These are phyloP conservation scores for Rhodomyrtus psidioides DNA, from an alignment of 441 rosid genomes.

Conservation along the genomic window DNA sequence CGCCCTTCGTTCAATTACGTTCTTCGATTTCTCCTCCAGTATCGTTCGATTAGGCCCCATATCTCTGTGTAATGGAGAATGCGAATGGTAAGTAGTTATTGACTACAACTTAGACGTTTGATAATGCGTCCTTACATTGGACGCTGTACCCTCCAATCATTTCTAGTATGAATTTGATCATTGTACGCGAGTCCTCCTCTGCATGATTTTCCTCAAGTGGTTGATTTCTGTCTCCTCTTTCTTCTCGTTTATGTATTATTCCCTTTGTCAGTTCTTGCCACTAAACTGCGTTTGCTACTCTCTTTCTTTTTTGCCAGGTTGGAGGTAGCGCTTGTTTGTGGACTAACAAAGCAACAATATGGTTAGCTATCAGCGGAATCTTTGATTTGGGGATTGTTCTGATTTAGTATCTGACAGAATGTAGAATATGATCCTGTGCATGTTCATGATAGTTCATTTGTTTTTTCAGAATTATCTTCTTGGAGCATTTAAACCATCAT, in stretches of 20 bases:
- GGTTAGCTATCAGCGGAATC: not conserved
- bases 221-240: not conserved
- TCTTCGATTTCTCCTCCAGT: not conserved
- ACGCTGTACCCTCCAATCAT: not conserved
- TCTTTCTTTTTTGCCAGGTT: not conserved
- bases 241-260: not conserved
- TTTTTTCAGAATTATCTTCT: conserved; percentile 71
- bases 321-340: not conserved
- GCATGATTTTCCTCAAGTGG: not conserved
- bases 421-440: not conserved
- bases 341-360: not conserved
- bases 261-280: not conserved
- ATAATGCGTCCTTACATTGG: not conserved
- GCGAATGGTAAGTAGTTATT: not conserved
- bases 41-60: not conserved
- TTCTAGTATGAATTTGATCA: not conserved
- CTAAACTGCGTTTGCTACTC: not conserved
- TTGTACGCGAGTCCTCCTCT: not conserved
- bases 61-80: not conserved
- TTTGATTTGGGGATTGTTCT: not conserved
- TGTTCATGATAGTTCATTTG: not conserved
- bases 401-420: not conserved
- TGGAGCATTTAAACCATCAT: conserved; percentile 95
- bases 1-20: not conserved
- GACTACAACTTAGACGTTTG: not conserved